Base-by-base conservation (phyloP, 371 early-diverging fungal species). In the Funneliformis caledonium region DNA sequence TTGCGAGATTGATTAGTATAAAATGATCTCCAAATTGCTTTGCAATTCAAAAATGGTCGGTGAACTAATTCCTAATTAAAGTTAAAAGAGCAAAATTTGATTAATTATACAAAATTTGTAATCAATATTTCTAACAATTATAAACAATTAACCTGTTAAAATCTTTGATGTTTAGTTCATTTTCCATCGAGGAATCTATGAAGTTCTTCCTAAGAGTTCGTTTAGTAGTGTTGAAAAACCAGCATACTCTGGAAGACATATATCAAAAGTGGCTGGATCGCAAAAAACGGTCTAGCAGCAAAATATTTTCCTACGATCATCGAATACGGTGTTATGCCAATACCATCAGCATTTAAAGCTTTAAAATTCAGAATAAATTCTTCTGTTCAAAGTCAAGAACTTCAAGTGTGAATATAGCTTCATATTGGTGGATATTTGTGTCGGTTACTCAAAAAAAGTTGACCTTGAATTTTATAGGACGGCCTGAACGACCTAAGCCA, bases 1-100 rank as follows among this genome's bases (percentile, higher is more conserved):
- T 56, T 84, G 82, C 2, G 87, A 85, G 59, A 88, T 33, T 86
- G 87, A 26, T 90, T 87, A 7, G 93, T 93, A 83, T 91, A 96
- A 86, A 94, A 93, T n/a, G 93, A 93, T 4, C 93, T 85, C 33
- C 94, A 94, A 47, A 94, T 86, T 9, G 90, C 90, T 2, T 90
- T 85, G 83, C 90, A 91, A 56, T 85, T 82, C 67, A 88, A 80
- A 10, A 91, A 88, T 7, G 93, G 89, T 7, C 93, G 91, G 16
- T 92, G 88, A 33, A 95, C 87, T 11, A 94, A 83, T 64, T 93
- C 85, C 89, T 62, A 87, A 56, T 56, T 19, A 56, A 19, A 5
- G 7, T 56, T 16, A n/a, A n/a, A 56, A 19, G 6, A 52, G 4
- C 3, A 16, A 16, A 16, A 37, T 16, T 47, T 47, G 10, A 47